Conservation (phyloP, 331 rosid species). For the Malus hybrid region DNA sequence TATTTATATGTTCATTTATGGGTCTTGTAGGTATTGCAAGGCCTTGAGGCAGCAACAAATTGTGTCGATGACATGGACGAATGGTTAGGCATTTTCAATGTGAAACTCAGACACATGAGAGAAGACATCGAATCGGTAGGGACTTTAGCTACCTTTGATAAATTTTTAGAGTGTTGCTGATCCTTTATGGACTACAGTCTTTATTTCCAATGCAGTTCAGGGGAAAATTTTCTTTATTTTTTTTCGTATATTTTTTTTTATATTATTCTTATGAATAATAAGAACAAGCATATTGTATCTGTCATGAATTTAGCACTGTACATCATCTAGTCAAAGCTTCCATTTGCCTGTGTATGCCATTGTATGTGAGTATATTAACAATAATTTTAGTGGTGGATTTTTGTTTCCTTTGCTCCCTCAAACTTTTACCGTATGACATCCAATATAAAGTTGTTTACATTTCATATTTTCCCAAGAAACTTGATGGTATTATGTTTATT, state of each 20-base stretch:
- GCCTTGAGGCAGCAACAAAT: conserved; percentile 71
- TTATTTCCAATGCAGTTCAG: not conserved
- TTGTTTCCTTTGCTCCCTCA: not conserved
- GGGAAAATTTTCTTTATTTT: too few relatives aligned
- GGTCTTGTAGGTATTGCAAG: conserved; percentile 63
- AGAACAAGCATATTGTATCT: too few relatives aligned
- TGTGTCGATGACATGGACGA: conserved; percentile 94
- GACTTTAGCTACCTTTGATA: conserved; percentile 7
- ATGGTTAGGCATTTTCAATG: conserved; percentile 92
- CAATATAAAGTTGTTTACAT: not conserved
- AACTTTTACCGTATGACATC: not conserved
- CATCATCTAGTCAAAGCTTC: not conserved
- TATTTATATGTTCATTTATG: conserved; percentile 11
- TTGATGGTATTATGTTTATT: not conserved
- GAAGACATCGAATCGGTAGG: conserved; percentile 96
- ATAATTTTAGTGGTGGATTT: not conserved
- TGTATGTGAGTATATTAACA: not conserved
- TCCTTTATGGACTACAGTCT: not conserved
- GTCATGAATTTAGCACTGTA: not conserved
- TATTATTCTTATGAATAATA: too few relatives aligned
- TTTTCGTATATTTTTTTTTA: too few relatives aligned
- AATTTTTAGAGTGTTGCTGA: conserved; percentile 5
- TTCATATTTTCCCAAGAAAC: not conserved
- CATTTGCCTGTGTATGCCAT: not conserved
- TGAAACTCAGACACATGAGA: conserved; percentile 97